Percentiles rank a stretch among this genome's conserved stretches.
Conservation (phyloP, 805 yeast genomes). For the Teunomyces atbi region DNA sequence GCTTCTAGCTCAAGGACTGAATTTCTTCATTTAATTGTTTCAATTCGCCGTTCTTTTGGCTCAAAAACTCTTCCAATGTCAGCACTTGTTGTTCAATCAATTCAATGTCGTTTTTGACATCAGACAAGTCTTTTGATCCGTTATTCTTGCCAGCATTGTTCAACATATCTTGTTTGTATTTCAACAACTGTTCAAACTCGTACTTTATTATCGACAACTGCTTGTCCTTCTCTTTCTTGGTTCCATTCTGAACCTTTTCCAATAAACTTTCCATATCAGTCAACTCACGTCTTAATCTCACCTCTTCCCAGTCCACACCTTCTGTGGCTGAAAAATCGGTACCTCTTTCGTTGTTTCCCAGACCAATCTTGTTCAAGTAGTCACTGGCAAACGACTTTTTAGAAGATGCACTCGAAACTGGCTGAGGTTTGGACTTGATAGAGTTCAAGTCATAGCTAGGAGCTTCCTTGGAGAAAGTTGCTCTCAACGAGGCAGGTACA, state of each 20-base stretch:
- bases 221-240: constrained; percentile 21
- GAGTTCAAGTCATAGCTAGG: constrained; percentile 64
- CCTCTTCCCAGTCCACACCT: constrained; percentile 94
- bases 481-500: constrained; percentile 91
- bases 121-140: constrained; percentile 41
- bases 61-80: constrained; percentile 67
- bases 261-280: constrained; percentile 70
- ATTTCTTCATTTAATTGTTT: constrained; percentile 45
- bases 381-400: constrained; percentile 49
- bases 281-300: constrained; percentile 74
- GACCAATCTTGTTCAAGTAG: constrained; percentile 57
- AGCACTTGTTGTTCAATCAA: constrained; percentile 75
- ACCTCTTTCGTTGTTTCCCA: constrained; percentile 46
- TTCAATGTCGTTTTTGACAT: constrained; percentile 60
- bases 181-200: constrained; percentile 80
- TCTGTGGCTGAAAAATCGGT: constrained; percentile 70
- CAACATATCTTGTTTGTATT: constrained; percentile 67
- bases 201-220: constrained; percentile 38
- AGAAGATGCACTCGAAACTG: background rate
- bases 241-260: constrained; percentile 42
- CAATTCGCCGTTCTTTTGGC: constrained; percentile 60
- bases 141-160: constrained; percentile 13
- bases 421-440: constrained; percentile 6
- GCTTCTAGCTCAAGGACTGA: constrained; percentile 15
- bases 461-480: constrained; percentile 83